phyloP scores from a whole-genome alignment of 2,329 filamentous ascomycete species.

The Lecanicillium sp. region DNA sequence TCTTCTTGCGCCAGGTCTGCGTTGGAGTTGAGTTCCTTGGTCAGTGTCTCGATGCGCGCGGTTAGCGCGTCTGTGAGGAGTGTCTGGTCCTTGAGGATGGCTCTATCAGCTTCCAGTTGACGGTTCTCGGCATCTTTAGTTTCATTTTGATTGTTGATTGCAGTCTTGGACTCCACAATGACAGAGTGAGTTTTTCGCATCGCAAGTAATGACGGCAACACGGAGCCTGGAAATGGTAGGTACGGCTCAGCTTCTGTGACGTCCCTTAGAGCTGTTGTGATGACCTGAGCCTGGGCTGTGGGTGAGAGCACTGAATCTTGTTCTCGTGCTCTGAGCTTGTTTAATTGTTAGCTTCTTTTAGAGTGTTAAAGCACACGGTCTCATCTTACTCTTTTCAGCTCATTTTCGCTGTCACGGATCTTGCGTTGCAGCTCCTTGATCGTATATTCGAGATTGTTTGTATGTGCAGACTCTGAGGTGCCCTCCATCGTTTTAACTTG shows the following conservation, averaged over 20 bases:
- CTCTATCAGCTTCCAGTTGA: constrained; percentile 41
- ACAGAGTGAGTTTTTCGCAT: constrained; percentile 58
- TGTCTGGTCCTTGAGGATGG: constrained; percentile 44
- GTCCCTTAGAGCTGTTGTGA: constrained; percentile 59
- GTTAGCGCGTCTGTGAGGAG: constrained; percentile 45
- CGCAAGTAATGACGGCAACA: constrained; percentile 63
- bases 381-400: constrained; percentile 35
- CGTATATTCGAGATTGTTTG: constrained; percentile 55
- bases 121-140: constrained; percentile 34
- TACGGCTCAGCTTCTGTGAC: constrained; percentile 54
- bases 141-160: constrained; percentile 38
- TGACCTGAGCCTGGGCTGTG: constrained; percentile 27
- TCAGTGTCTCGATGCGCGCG: constrained; percentile 51
- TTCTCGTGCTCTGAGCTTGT: constrained; percentile 3
- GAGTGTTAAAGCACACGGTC: background rate
- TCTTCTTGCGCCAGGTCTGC: constrained; percentile 52
- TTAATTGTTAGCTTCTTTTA: background rate
- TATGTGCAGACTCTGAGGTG: constrained; percentile 20
- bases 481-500: constrained; percentile 18
- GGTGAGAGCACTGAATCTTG: constrained; percentile 16
- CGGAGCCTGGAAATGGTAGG: constrained; percentile 57
- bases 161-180: constrained; percentile 54
- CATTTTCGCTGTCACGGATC: constrained; percentile 44
- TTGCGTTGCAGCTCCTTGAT: constrained; percentile 55
- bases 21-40: constrained; percentile 45